Percentiles rank a stretch among this genome's conserved stretches.
Evolutionary conservation across 1,284 basidiomycete species (phyloP).

Genomic region (Athelia sp.): DNA sequence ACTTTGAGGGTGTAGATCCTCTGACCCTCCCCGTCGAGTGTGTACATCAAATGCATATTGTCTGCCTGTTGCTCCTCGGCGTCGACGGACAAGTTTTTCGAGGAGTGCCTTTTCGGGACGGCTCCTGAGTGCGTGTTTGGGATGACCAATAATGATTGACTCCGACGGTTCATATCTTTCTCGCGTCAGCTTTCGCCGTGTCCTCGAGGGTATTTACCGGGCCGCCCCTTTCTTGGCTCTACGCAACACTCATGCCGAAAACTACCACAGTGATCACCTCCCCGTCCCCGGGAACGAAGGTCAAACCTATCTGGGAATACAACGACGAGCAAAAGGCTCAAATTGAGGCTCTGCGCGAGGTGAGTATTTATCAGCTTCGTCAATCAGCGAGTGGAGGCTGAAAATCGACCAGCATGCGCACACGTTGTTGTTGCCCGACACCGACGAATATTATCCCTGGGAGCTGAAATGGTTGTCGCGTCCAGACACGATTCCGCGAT

Average conservation of each 20-base stretch:
- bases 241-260: conserved; percentile 22
- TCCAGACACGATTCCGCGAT: conserved; percentile 72
- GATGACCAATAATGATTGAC: background rate
- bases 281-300: conserved; percentile 37
- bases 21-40: conserved; percentile 74
- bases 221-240: background rate
- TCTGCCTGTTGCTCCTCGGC: conserved; percentile 2
- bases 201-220: too few species aligned
- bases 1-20: conserved; percentile 90
- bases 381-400: background rate
- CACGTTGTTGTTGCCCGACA: conserved; percentile 53
- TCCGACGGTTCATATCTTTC: background rate
- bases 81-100: background rate
- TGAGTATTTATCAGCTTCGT: conserved; percentile 19
- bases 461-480: conserved; percentile 72
- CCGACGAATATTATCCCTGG: conserved; percentile 71
- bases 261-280: conserved; percentile 39
- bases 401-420: conserved; percentile 53
- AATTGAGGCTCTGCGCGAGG: conserved; percentile 60
- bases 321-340: conserved; percentile 55
- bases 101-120: background rate
- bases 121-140: too few species aligned
- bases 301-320: conserved; percentile 58
- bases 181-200: background rate
- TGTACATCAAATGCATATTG: conserved; percentile 94